These are phyloP conservation scores for Lithocarpus polystachyus DNA, from an alignment of 306 rosid genomes.

Conservation along the genomic window DNA sequence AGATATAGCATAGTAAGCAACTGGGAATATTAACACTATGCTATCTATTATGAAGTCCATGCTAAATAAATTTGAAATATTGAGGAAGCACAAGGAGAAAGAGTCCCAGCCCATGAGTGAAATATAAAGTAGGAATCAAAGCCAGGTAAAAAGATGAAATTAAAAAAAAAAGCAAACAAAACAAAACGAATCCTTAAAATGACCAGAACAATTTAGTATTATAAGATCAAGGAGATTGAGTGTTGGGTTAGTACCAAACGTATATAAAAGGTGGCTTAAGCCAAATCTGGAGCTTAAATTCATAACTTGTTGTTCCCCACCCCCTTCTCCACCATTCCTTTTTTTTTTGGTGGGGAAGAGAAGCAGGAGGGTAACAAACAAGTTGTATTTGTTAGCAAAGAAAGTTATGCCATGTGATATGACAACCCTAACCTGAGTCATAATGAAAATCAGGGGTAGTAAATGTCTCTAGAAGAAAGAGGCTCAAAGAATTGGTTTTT, in stretches of 20 bases:
- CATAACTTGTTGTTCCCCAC: no score
- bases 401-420: not conserved
- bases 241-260: not conserved
- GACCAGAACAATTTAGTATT: not conserved
- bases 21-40: not conserved
- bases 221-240: not conserved
- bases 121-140: no score
- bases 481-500: not conserved
- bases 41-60: not conserved
- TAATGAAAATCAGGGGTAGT: not conserved
- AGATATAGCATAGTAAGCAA: not conserved
- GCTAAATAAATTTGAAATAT: not conserved
- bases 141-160: not conserved
- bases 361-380: not conserved
- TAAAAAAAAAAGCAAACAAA: no score
- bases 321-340: no score
- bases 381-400: no score
- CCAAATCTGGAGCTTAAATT: no score
- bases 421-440: not conserved
- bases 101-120: not conserved
- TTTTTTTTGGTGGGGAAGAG: not conserved
- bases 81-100: not conserved
- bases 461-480: not conserved
- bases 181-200: not conserved
- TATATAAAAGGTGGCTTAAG: no score